Percentiles rank a stretch among this genome's conserved stretches.
Conservation (phyloP, 495 filamentous ascomycete genomes). For the Aspergillus biplanus region DNA sequence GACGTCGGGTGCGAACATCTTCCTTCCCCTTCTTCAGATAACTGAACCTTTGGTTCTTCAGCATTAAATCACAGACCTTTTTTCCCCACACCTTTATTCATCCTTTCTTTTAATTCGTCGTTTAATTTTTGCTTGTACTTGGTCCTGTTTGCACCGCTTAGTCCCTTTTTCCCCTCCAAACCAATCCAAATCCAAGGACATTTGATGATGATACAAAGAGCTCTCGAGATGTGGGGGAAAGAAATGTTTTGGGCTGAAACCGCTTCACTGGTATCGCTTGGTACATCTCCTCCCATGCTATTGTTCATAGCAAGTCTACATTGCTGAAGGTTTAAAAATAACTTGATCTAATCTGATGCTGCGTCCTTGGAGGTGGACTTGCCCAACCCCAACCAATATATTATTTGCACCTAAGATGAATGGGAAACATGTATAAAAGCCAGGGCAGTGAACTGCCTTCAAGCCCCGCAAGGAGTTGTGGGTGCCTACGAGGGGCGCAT, state of each 20-base stretch:
- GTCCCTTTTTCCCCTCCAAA: slow-evolving; percentile 10
- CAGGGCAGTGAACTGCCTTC: background rate
- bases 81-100: background rate
- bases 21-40: background rate
- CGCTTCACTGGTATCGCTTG: slow-evolving; percentile 44
- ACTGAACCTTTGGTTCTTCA: background rate
- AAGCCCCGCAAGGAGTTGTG: background rate
- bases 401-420: background rate
- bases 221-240: slow-evolving; percentile 35
- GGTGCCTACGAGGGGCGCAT: background rate
- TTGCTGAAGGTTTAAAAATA: slow-evolving; percentile 51
- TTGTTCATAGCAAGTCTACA: slow-evolving; percentile 16
- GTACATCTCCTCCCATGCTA: slow-evolving; percentile 14
- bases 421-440: background rate
- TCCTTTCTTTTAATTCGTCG: slow-evolving; percentile 14
- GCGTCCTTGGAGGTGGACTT: slow-evolving; percentile 4
- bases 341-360: slow-evolving; percentile 64
- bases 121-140: slow-evolving; percentile 3
- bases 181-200: slow-evolving; percentile 15
- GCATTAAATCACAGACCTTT: too few relatives aligned
- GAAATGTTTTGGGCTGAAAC: slow-evolving; percentile 24
- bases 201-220: slow-evolving; percentile 49
- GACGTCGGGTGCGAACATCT: too few relatives aligned
- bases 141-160: background rate
- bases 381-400: background rate